Evolutionary conservation across 768 basidiomycete species (phyloP), one percentile per base, ranked within the genome.

Genomic region (Sporobolomyces phaffii): DNA sequence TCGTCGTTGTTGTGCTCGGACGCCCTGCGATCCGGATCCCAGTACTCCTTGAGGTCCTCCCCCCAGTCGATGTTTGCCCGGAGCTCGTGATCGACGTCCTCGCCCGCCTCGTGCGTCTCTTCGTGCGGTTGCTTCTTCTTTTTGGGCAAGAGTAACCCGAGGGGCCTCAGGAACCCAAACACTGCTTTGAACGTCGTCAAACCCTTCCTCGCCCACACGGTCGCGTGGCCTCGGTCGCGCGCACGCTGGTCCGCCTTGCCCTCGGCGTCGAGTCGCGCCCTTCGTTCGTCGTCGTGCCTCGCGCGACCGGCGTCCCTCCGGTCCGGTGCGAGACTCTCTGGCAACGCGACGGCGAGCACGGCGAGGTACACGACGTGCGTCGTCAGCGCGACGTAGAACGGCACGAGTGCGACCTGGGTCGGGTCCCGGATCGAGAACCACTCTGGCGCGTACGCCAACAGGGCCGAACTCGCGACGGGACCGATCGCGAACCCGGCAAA

Each of bases 401-500:
- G 78, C 2, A 68, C 65, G 5, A 76, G 43, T 29, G 65, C 47
- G 41, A 33, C 34, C 31, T 56, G 56, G 11, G 22, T 45, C 6
- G 43, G 56, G 41, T 58, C 56, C 18, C 38, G 48, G 64, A 56
- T 50, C 2, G 11, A 38, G 43, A 18, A 54, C 64, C 57, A 69
- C 20, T 3, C 31, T 33, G 11, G 34, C 10, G 56, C 40, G 50
- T 44, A 61, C 3, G 48, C 11, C 41, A 69, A n/a, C 20, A 62
- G 29, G 47, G 65, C 20, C 51, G 72, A 56, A 11, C 77, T 76
- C 1, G 78, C 33, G 28, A 76, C 65, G 1, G 78, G 79, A 24
- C 79, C 79, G 18, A 77, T 6, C 0, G 77, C 77, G 62, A 80
- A 77, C 18, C 79, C 80, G 44, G 65, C 60, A 76, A 80, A 79